Percentiles rank a stretch among this genome's conserved stretches.
These are phyloP conservation scores for Apiospora hydei DNA, from an alignment of 2,329 filamentous ascomycete species.

Conservation along the genomic window DNA sequence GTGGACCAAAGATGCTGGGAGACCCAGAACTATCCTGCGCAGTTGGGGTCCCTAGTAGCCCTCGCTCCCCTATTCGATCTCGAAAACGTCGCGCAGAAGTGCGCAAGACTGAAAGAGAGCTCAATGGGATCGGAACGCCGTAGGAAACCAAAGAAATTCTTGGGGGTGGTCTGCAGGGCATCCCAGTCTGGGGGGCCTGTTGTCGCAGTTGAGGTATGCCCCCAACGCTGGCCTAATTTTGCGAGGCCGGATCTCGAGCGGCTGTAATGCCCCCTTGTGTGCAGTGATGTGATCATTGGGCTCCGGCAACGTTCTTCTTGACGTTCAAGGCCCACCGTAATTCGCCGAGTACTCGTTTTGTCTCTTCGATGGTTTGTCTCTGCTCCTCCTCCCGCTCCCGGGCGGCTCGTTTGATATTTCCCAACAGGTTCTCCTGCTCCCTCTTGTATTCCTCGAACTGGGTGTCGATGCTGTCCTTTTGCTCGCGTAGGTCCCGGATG, in stretches of 20 bases:
- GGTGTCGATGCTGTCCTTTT: constrained; percentile 67
- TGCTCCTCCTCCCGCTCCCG: constrained; percentile 67
- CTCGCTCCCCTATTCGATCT: neutral
- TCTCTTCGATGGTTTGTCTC: constrained; percentile 62
- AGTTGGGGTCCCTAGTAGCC: neutral
- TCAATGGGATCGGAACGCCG: neutral
- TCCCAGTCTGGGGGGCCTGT: too few species aligned
- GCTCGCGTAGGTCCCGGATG: constrained; percentile 63
- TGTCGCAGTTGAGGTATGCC: neutral
- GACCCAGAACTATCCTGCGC: neutral
- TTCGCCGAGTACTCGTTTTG: constrained; percentile 68
- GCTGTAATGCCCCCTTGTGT: neutral
- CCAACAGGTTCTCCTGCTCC: constrained; percentile 68
- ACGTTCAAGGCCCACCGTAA: constrained; percentile 77
- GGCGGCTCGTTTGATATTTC: constrained; percentile 65
- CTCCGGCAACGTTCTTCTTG: constrained; percentile 65
- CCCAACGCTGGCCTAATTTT: neutral
- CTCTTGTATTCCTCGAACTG: constrained; percentile 71
- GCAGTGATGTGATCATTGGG: constrained; percentile 34
- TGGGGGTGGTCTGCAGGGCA: neutral
- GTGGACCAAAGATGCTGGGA: neutral
- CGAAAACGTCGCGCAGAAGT: neutral
- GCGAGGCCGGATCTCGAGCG: neutral
- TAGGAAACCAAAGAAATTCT: neutral
- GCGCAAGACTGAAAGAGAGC: neutral